Evolutionary conservation across 1,284 basidiomycete genomes (phyloP), one percentile per base, ranked within the genome.

Genomic region (Moesziomyces globuligerus): DNA sequence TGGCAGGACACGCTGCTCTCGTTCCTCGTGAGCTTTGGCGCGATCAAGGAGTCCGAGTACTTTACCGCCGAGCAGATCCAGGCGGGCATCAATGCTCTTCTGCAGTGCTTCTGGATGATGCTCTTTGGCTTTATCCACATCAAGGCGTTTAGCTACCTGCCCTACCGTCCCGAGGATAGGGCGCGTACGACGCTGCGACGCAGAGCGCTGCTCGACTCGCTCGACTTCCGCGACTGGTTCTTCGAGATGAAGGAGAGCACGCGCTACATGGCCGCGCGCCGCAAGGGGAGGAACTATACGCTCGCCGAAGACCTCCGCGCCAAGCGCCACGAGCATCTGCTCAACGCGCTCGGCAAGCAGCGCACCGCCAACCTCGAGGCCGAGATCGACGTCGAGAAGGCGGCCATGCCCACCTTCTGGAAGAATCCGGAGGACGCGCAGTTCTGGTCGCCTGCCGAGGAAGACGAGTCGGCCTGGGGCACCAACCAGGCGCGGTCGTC

Each of bases 1-100:
- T 91, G 90, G 90, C 90, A 91, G 81, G 87, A 88, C 9, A 88
- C 87, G 0, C 84, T 88, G 39, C 85, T 91, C 17, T 87, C 87
- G 3, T 65, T 88, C 6, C 85, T 91, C n/a, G 86, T 85, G 37
- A 85, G 86, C 81, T 84, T 89, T 49, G 86, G 86, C 1, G 85
- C 89, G 3, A 87, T 92, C 68, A 90, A 90, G 82, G 86, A 87
- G 76, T 62, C 72, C 18, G 68, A 75, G 87, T 90, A 82, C 37
- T 82, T 79, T 88, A 90, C 90, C 1, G 88, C 89, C 4, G 87
- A 87, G 20, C 89, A 91, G 75, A 89, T 91, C 69, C 88, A 89
- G 72, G 89, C 90, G 23, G 90, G 90, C 3, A 87, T 90, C 48
- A 86, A 87, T 18, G 90, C 90, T 0, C 82, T 91, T 7, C 76